These are phyloP conservation scores for Macadamia integrifolia DNA, from an alignment of 164 flowering plant species.

Conservation along the genomic window DNA sequence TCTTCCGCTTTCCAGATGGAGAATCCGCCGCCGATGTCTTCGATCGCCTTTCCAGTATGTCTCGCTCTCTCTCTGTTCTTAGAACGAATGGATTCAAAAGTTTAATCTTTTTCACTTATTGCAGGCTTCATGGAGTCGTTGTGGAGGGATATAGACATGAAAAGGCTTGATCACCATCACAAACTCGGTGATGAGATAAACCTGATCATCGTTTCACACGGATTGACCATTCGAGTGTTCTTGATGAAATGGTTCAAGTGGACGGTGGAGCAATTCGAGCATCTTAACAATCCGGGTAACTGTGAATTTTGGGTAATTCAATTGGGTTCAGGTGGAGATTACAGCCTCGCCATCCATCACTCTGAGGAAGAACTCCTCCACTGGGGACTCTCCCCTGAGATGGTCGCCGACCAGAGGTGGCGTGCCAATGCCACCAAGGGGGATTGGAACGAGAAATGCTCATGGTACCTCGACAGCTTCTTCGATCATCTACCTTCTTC, in stretches of 20 bases:
- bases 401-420: slow-evolving; percentile 88
- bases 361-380: slow-evolving; percentile 57
- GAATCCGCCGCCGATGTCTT: slow-evolving; percentile 95
- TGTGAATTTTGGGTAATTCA: slow-evolving; percentile 79
- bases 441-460: slow-evolving; percentile 52
- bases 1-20: slow-evolving; percentile 95
- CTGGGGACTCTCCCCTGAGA: slow-evolving; percentile 85
- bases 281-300: slow-evolving; percentile 60
- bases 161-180: slow-evolving; percentile 52
- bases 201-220: slow-evolving; percentile 72
- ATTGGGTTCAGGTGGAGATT: slow-evolving; percentile 78
- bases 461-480: slow-evolving; percentile 60
- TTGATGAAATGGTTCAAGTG: slow-evolving; percentile 97
- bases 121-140: slow-evolving; percentile 90
- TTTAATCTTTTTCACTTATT: background rate
- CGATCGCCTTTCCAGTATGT: slow-evolving; percentile 87
- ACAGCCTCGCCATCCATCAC: slow-evolving; percentile 82
- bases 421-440: slow-evolving; percentile 51
- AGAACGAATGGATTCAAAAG: no score
- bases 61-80: background rate
- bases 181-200: slow-evolving; percentile 41
- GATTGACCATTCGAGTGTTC: slow-evolving; percentile 74
- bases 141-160: slow-evolving; percentile 93
- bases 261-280: slow-evolving; percentile 93
- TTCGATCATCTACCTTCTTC: slow-evolving; percentile 54